Base-by-base conservation (phyloP, 1,284 basidiomycete species). In the Puccinia novopanici region DNA sequence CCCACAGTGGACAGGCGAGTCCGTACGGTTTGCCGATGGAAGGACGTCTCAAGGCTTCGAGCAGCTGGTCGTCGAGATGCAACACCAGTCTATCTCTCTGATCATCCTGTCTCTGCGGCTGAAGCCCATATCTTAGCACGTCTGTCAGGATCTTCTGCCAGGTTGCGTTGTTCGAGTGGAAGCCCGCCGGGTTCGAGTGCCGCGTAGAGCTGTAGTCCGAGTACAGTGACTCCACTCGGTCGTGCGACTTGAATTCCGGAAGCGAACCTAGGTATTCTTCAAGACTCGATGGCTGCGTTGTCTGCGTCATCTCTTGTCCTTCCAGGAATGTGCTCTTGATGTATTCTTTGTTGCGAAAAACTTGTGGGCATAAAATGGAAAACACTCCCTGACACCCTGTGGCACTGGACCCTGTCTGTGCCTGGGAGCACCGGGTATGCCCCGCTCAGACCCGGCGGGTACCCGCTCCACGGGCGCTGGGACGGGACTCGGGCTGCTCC, bases 191-290 rank as follows among this genome's bases (percentile, higher is more conserved):
- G 48, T 80, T 80, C 8, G 68, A 73, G 13, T 73, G 57, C n/a
- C 50, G 15, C 10, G 78, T 27, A 5, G 78, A 52, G 48, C 52
- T 71, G 54, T 63, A 80, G 59, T 80, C 78, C 17, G 78, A 72
- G 71, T 80, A 80, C 6, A 80, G 70, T 54, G 78, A 72, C 42
- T 80, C 78, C 42, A 65, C 54, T 54, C 78, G 37, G 17, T 80
- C 78, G 24, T 50, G 48, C 15, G 76, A 79, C 57, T 80, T 70
- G 70, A 80, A 73, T 63, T 80, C 68, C 19, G 37, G 34, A 3
- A 72, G 50, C 27, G 70, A 72, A 2, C 50, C 15, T 5, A 72
- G 50, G 22, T 72, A 72, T 54, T 72, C 70, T 17, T 30, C 13
- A 0, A 72, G 13, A 19, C 22, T 72, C 34, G 50, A 15, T 17